These are phyloP conservation scores for Rhododendron molle DNA, from an alignment of 148 eudicot species.

Conservation along the genomic window DNA sequence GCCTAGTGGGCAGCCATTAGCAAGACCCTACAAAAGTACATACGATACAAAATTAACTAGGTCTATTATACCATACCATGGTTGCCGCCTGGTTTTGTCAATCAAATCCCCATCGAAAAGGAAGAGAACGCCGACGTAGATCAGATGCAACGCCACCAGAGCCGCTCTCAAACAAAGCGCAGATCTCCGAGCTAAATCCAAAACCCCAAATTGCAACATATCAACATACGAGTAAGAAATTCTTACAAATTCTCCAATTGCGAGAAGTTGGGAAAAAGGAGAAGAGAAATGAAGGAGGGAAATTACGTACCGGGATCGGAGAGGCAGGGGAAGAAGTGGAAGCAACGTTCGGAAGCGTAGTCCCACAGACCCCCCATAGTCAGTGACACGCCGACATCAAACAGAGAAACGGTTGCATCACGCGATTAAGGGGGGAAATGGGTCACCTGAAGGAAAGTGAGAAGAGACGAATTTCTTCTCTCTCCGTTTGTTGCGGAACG, in stretches of 20 bases:
- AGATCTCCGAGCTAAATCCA: conserved; percentile 63
- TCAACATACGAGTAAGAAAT: neutral
- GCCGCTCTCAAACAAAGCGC: conserved; percentile 51
- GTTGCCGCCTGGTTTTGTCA: conserved; percentile 36
- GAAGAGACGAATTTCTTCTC: neutral
- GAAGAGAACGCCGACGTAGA: conserved; percentile 47
- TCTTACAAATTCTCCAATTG: neutral
- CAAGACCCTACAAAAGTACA: neutral
- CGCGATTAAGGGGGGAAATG: neutral
- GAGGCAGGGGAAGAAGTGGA: conserved; percentile 56
- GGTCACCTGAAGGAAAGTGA: neutral
- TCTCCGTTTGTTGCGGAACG: neutral
- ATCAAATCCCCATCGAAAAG: conserved; percentile 49
- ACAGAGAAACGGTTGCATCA: neutral
- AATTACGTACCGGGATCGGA: conserved; percentile 65
- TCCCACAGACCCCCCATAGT: conserved; percentile 30
- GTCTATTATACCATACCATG: conserved; percentile 43
- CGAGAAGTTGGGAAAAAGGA: neutral
- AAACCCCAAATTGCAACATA: conserved; percentile 2
- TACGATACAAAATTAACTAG: neutral
- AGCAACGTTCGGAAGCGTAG: conserved; percentile 33
- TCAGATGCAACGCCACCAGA: conserved; percentile 62
- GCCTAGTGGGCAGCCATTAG: neutral
- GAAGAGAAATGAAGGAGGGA: neutral
- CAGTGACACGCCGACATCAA: neutral